Evolutionary conservation across 2,329 filamentous ascomycete species (phyloP).

Genomic region (Verticillium isaacii): DNA sequence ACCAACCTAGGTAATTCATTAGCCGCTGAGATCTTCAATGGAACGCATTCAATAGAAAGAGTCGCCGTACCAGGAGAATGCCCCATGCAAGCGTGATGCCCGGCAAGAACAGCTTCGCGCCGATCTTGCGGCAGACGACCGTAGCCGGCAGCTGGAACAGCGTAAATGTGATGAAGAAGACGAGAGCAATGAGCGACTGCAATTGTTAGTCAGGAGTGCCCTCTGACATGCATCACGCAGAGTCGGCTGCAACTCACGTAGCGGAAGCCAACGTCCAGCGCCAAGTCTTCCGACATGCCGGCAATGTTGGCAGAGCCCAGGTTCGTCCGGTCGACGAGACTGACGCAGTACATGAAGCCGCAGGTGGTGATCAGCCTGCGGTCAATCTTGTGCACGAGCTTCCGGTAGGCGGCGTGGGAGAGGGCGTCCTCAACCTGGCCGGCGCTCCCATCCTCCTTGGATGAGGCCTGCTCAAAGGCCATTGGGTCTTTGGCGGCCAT

Average conservation of each 20-base stretch:
- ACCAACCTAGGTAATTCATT: constrained; percentile 9
- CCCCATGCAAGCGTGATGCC: constrained; percentile 15
- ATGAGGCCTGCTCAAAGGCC: neutral
- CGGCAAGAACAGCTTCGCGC: constrained; percentile 13
- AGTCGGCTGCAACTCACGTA: constrained; percentile 6
- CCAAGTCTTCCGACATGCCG: constrained; percentile 10
- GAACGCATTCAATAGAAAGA: neutral
- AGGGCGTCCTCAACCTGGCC: neutral
- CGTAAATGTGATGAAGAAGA: constrained; percentile 15
- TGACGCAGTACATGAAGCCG: constrained; percentile 13
- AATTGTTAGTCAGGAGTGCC: neutral
- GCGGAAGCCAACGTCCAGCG: constrained; percentile 9
- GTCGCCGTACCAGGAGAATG: constrained; percentile 1
- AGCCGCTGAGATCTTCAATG: constrained; percentile 11
- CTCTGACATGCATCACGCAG: neutral
- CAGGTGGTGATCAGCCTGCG: neutral
- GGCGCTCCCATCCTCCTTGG: neutral
- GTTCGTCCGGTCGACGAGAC: constrained; percentile 15
- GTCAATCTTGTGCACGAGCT: constrained; percentile 4
- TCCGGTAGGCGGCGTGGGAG: neutral
- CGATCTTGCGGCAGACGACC: constrained; percentile 13
- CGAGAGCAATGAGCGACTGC: constrained; percentile 6
- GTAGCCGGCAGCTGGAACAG: constrained; percentile 14
- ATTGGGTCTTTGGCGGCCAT: neutral
- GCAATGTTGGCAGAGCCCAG: constrained; percentile 11